Evolutionary conservation across 108 stramenopile genomes (phyloP), one percentile per base, ranked within the genome.

Genomic region (Skeletonema costatum): DNA sequence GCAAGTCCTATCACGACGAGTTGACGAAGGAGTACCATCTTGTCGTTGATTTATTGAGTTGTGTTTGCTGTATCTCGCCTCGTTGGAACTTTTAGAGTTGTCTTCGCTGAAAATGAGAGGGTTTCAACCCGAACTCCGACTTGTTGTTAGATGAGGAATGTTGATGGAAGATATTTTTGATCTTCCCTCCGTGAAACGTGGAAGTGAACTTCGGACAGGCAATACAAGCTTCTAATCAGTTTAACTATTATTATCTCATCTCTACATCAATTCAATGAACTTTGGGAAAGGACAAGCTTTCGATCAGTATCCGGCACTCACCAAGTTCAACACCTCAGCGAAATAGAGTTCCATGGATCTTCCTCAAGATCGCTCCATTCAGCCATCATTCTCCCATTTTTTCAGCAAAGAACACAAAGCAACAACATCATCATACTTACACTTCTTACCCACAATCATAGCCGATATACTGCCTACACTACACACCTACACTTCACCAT

Each of bases 401-500:
- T 50, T 17, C 48, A 17, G 14, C 17, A 12, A 50, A 50, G 48
- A 50, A 50, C 17, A 50, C 48, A 46, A 46, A 35, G 33, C 33
- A 25, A 25, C 25, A 25, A 25, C 25, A 25, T 25, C 25, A 25
- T 25, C 25, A 25, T 46, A 46, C 2, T 17, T 16, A 10, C 16
- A 16, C 48, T 41, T 0, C 48, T 12, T 12, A 2, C 5, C 5
- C 48, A 17, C 17, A 17, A 17, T 4, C 17, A 50, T 50, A 4
- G 17, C 17, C 33, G 33, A 35, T 5, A 5, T 35, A 50, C 48
- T 19, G 3, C 17, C 9, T 50, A 19, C 48, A 50, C 0, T 50
- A 16, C 51, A 59, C 14, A 10, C 16, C 48, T 19, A n/a, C 33
- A 66, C 62, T 39, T 31, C 13, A 83, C 32, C 12, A 84, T 74